Conservation (phyloP, 2,329 filamentous ascomycete genomes). For the Ophiostoma triangulosporum region DNA sequence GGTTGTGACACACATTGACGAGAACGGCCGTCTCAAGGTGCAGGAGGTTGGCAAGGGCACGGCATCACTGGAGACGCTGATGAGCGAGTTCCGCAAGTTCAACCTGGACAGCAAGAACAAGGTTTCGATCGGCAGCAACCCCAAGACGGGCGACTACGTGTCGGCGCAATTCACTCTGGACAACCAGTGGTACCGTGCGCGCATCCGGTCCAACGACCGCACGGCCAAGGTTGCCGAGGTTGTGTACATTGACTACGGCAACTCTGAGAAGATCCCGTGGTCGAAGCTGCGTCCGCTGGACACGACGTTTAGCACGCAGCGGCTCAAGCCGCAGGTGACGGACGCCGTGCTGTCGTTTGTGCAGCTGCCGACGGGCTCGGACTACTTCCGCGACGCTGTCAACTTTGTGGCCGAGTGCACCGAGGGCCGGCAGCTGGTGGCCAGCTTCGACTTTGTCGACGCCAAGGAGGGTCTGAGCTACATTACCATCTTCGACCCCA, state of each 20-base stretch:
- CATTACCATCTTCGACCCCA: slow-evolving; percentile 77
- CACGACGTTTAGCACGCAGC: slow-evolving; percentile 63
- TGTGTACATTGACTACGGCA: slow-evolving; percentile 91
- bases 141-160: slow-evolving; percentile 84
- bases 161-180: slow-evolving; percentile 84
- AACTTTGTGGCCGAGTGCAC: slow-evolving; percentile 62
- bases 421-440: slow-evolving; percentile 65
- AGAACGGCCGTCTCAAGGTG: slow-evolving; percentile 71
- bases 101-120: slow-evolving; percentile 75
- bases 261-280: slow-evolving; percentile 83
- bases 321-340: slow-evolving; percentile 73
- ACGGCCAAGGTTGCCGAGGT: slow-evolving; percentile 80
- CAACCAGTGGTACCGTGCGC: slow-evolving; percentile 86
- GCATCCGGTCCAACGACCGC: slow-evolving; percentile 84
- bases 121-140: slow-evolving; percentile 56
- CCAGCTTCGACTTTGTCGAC: slow-evolving; percentile 77
- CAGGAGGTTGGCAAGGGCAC: slow-evolving; percentile 84
- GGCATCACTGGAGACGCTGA: slow-evolving; percentile 69
- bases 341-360: slow-evolving; percentile 81
- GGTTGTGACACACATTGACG: slow-evolving; percentile 79
- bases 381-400: slow-evolving; percentile 75
- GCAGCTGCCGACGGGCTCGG: slow-evolving; percentile 62
- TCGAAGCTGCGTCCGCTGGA: slow-evolving; percentile 67
- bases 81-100: slow-evolving; percentile 84
- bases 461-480: slow-evolving; percentile 67